phyloP scores from a whole-genome alignment of 257 asterid genomes.

The Asclepias syriaca region DNA sequence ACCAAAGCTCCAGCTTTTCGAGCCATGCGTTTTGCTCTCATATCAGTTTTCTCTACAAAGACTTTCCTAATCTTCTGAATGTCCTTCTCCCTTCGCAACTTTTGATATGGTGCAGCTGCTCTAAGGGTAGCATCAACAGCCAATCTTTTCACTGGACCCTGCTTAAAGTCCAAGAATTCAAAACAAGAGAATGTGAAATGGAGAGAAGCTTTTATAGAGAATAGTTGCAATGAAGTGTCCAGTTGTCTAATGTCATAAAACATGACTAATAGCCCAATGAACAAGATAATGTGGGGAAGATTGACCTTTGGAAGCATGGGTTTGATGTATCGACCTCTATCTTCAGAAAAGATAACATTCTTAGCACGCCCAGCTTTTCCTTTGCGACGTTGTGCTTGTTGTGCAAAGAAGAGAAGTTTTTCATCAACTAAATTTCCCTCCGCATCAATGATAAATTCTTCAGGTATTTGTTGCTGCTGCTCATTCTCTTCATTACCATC shows the following conservation, averaged over 20 bases:
- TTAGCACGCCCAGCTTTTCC: slow-evolving; percentile 99
- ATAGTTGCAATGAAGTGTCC: background rate
- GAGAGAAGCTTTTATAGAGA: background rate
- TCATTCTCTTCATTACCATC: slow-evolving; percentile 77
- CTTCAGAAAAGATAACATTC: slow-evolving; percentile 95
- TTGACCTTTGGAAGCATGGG: slow-evolving; percentile 98
- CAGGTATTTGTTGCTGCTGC: slow-evolving; percentile 84
- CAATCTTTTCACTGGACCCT: slow-evolving; percentile 97
- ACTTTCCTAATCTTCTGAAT: slow-evolving; percentile 62
- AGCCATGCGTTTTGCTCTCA: slow-evolving; percentile 99
- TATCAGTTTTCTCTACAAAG: slow-evolving; percentile 87
- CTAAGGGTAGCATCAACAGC: slow-evolving; percentile 99
- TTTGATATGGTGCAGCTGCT: slow-evolving; percentile 99
- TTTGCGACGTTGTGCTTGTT: slow-evolving; percentile 80
- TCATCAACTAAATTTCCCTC: slow-evolving; percentile 97
- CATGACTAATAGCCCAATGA: background rate
- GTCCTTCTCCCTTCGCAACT: slow-evolving; percentile 87
- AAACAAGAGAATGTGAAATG: slow-evolving; percentile 22
- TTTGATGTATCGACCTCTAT: slow-evolving; percentile 91
- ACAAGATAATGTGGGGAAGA: slow-evolving; percentile 15
- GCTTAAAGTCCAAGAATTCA: slow-evolving; percentile 27
- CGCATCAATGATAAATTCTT: slow-evolving; percentile 93
- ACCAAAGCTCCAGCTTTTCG: slow-evolving; percentile 99
- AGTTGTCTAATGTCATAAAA: background rate
- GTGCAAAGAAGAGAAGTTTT: slow-evolving; percentile 97